Conservation (phyloP, 768 basidiomycete species). For the Mycena haematopus region DNA sequence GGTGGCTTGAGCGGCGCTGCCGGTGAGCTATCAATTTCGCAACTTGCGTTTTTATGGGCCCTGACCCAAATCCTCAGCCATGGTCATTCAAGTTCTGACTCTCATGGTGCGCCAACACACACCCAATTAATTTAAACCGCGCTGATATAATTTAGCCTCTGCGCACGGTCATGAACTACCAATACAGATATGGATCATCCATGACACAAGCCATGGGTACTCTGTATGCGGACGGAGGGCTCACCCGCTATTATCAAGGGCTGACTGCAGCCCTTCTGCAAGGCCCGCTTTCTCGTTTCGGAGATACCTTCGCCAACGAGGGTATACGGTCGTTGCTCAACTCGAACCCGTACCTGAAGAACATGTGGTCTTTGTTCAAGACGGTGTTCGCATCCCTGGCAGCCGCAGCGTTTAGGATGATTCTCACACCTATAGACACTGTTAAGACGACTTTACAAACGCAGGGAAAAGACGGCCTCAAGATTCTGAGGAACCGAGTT, state of each 20-base stretch:
- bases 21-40: conserved; percentile 41
- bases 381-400: conserved; percentile 80
- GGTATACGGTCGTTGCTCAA: conserved; percentile 88
- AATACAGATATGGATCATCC: conserved; percentile 87
- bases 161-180: conserved; percentile 98
- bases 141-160: conserved; percentile 59
- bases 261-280: conserved; percentile 85
- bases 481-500: conserved; percentile 71
- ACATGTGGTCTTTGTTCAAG: conserved; percentile 69
- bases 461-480: conserved; percentile 74
- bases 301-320: conserved; percentile 93
- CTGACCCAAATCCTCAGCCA: conserved; percentile 56
- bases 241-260: conserved; percentile 87
- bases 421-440: conserved; percentile 93
- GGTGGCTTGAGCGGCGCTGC: conserved; percentile 92
- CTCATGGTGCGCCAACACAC: conserved; percentile 63
- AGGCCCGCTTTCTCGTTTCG: conserved; percentile 86
- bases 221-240: conserved; percentile 81
- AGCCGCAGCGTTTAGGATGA: conserved; percentile 87
- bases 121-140: conserved; percentile 6
- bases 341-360: conserved; percentile 73
- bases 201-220: conserved; percentile 68
- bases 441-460: conserved; percentile 96
- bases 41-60: background rate
- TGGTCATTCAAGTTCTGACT: conserved; percentile 91